Base-by-base conservation (phyloP, 257 asterid species). In the Jacaranda mimosifolia region DNA sequence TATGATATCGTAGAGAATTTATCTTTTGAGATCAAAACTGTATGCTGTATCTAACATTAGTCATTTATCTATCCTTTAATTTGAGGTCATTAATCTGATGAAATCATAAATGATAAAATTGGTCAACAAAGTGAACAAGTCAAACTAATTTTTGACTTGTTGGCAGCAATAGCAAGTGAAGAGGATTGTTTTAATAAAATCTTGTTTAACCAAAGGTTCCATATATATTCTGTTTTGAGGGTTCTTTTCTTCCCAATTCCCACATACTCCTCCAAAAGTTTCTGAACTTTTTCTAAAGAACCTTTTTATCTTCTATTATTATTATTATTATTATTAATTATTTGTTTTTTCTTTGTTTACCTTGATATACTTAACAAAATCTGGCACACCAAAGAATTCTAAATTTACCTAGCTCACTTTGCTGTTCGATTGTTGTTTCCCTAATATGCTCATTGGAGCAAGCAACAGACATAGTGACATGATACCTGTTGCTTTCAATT, bases 381-480 rank as follows among this genome's bases (percentile, higher is more conserved):
- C 64, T 48, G 74, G 21, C 62, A 45, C 59, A 63, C 66, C 55
- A 39, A 13, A 17, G 57, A 67, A 42, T 66, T 56, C 43, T 68
- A 51, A 9, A 26, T 26, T 26, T 63, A 74, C 40, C 15, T 42
- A 39, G 73, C 78, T 48, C 64, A 68, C 63, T 74, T 21, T 76
- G 73, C 43, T 77, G n/a, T 67, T 45, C 46, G 60, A 12, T 68
- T 67, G 43, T 58, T 18, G 57, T 78, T 55, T 68, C 68, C 63
- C 35, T 48, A 11, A 7, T 35, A 48, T 56, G 58, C 77, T 21
- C 26, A 45, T 40, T 45, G 57, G 49, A 75, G 66, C 59, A 26
- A 43, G 35, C 62, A 59, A 68, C 74, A 52, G 59, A 46, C 45
- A 60, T n/a, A 40, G 40, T 21, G 58, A 67, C 74, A 58, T 77